Evolutionary conservation across 768 basidiomycete genomes (phyloP), one percentile per base, ranked within the genome.

Genomic region (Tricholoma flavovirens): DNA sequence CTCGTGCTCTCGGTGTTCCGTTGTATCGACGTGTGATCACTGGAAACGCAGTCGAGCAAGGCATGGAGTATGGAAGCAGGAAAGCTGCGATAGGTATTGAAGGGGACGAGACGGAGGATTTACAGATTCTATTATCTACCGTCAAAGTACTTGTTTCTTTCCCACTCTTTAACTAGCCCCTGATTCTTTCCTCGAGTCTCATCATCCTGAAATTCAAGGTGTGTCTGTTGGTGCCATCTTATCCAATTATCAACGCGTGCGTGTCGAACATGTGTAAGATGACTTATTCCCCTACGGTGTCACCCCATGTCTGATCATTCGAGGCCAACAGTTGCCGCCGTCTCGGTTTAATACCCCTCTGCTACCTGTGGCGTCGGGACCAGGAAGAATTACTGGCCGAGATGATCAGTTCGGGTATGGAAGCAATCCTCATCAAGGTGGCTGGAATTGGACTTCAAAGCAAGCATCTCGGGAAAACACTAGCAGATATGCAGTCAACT

Each of bases 31-130:
- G 81, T 56, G 76, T 90, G 29, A 98, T 99, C 58, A 76, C 75
- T 8, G 97, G 97, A 1, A 76, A 77, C 26, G 88, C 97, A 1
- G 70, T 98, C 9, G 86, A 91, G 52, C 86, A 88, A 69, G 84
- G 86, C 46, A 75, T 81, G 10, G 93, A 98, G 67, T 99, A 99
- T 71, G 97, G 96, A 30, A 76, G 80, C 59, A 77, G 86, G 59
- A 72, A 65, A 30, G 72, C 75, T 38, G 53, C 62, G 10, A 63
- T 57, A 15, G 89, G 87, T 2, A 74, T 86, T 19, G 61, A 67
- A 32, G 95, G 93, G 3, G 97, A 99, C 69, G 97, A 99, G 75
- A 98, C 97, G 0, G 97, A 99, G 67, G 97, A 99, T 72, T 78
- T 99, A 26, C 83, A 83, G 62, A 78, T 75, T 19, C 70, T 99